Base-by-base conservation (phyloP, 208 protist genomes). In the Angomonas ambiguus region DNA sequence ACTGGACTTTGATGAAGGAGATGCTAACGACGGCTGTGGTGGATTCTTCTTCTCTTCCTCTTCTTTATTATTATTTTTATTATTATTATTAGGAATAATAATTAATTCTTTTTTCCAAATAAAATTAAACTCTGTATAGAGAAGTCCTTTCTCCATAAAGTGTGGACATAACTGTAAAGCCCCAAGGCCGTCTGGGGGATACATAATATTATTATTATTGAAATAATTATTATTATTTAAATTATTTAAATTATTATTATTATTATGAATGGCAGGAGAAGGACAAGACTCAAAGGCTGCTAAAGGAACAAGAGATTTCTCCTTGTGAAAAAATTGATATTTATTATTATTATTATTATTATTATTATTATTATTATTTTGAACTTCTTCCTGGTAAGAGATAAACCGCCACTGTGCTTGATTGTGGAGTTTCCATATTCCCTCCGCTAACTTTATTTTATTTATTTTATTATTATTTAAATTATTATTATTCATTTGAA, bases 341-440 rank as follows among this genome's bases (percentile, higher is more conserved):
- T 45, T 45, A n/a, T 45, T 16, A 45, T 45, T 45, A n/a, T 45
- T 16, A 45, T 45, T n/a, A 45, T 45, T 45, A n/a, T 45, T 45
- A 45, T 45, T 45, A 45, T 45, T 45, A 45, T 45, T 45, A 45
- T 45, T 45, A 45, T 45, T 45, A n/a, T n/a, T n/a, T n/a, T n/a
- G n/a, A n/a, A n/a, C n/a, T n/a, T n/a, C n/a, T n/a, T n/a, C n/a
- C n/a, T n/a, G n/a, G n/a, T n/a, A n/a, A n/a, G n/a, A n/a, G 8
- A 45, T n/a, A n/a, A 45, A n/a, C 16, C 38, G 8, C 38, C 38
- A 45, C 16, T 45, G 8, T 45, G 38, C 16, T 45, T 45, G 11
- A 8, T 8, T 16, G 16, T 45, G 8, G 8, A 45, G 16, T n/a
- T 45, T 45, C 38, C 38, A 45, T 45, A n/a, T 45, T 45, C 38